Base-by-base conservation (phyloP, 1,139 yeast genomes). In the Neolecta irregularis region DNA sequence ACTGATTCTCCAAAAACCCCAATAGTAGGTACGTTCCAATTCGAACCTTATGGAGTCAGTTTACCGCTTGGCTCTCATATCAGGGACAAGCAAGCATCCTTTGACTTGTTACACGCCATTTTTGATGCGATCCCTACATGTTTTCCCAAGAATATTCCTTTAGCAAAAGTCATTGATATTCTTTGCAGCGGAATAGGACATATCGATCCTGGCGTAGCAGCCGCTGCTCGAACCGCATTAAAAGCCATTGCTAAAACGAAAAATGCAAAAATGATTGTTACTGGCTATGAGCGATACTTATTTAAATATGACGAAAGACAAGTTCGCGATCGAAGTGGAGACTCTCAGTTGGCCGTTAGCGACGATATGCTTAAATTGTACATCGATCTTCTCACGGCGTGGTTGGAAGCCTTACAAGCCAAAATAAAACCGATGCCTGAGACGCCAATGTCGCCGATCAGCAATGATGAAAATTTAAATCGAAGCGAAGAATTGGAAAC, bases 111-210 rank as follows among this genome's bases (percentile, higher is more conserved):
- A 52, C 72, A 85, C 1, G 69, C 74, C 3, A 60, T 79, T 13
- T 62, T 81, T 8, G 81, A 75, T 38, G 62, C 75, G 0, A 57
- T 73, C 26, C 88, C 93, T 0, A 74, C 78, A 68, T 69, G 80
- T 32, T 57, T 72, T 36, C 66, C 67, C 9, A 58, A 65, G 4
- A 56, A 65, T n/a, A 68, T 67, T 4, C 53, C 70, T 11, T 69
- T 71, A 49, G 68, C 76, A 36, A 66, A 69, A 30, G 60, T 77
- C 3, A 70, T 83, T 28, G 94, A 83, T 43, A 60, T 80, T 9
- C 57, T 85, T 21, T 73, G 85, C 23, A 62, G 85, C 41, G 81
- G 81, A 49, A 69, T 83, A 2, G 70, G 75, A 3, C 92, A 83
- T 53, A 60, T 66, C 1, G 74, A 76, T 46, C 56, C 58, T 8